These are phyloP conservation scores for Boletales sp. DNA, from an alignment of 768 basidiomycete species.

Conservation along the genomic window DNA sequence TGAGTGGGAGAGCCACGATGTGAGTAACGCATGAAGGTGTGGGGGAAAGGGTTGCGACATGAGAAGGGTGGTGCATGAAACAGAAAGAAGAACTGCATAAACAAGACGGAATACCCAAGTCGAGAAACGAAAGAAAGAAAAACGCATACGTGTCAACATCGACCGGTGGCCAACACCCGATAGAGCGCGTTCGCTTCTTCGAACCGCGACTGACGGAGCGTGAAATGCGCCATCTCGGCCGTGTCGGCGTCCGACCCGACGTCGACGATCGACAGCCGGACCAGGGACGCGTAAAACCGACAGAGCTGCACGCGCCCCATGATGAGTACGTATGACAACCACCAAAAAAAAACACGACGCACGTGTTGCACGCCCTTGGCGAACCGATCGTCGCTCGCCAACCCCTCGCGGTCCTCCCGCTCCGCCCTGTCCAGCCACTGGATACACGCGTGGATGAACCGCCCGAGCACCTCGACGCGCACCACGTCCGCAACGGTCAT, in stretches of 20 bases:
- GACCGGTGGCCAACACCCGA: conserved; percentile 50
- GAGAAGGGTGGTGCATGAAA: no score
- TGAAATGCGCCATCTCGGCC: conserved; percentile 76
- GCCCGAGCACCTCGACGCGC: conserved; percentile 60
- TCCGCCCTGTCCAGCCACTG: conserved; percentile 70
- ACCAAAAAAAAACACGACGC: conserved; percentile 24
- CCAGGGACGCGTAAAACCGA: conserved; percentile 70
- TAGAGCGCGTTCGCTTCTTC: conserved; percentile 78
- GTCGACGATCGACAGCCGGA: conserved; percentile 65
- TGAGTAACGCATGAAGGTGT: no score
- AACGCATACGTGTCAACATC: conserved; percentile 19
- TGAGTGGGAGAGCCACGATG: no score
- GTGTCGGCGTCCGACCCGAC: conserved; percentile 62
- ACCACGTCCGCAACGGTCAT: conserved; percentile 66
- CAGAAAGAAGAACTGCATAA: neutral
- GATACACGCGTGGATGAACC: conserved; percentile 68
- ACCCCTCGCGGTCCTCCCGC: conserved; percentile 62
- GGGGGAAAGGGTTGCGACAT: no score
- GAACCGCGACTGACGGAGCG: conserved; percentile 64
- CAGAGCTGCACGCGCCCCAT: no score
- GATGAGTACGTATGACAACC: no score
- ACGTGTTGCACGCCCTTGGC: conserved; percentile 72
- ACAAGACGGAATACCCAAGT: conserved; percentile 3
- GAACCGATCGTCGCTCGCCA: conserved; percentile 69
- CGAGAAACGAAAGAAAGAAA: neutral